Base-by-base conservation (phyloP, 2,329 filamentous ascomycete species). In the Fonsecaea pedrosoi region DNA sequence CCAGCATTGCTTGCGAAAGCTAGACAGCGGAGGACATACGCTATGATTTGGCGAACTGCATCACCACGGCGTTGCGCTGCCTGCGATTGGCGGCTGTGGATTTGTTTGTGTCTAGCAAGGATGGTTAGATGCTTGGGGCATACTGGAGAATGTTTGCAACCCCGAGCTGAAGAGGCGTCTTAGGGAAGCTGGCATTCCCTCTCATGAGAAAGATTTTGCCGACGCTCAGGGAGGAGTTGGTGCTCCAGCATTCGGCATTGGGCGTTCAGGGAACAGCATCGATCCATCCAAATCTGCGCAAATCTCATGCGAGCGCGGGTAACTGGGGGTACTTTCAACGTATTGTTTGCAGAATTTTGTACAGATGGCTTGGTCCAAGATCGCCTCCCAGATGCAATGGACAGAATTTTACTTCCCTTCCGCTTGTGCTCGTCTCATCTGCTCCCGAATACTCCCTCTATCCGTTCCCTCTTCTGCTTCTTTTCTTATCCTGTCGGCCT, bases 391-490 rank as follows among this genome's bases (percentile, higher is more conserved):
- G 18, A 50, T 50, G 21, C 45, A 50, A 7, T 30, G 21, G 45
- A n/a, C 53, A 35, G 54, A 38, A 35, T 32, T 9, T 57, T 32
- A 60, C 38, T 42, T 54, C 35, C 67, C 64, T 30, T 62, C 66
- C 4, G 38, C 61, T 64, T 80, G 77, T 66, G 74, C 80, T 62
- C 50, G 34, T 55, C 78, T 74, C 69, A 84, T 78, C 62, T 81
- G 78, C 64, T 81, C 78, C 68, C 78, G 78, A 66, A 79, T 77
- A 65, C 73, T 75, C 70, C 77, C 75, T 54, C 61, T 62, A 6
- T 66, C 34, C 10, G 60, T 45, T 34, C 77, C 75, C 70, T 82
- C 79, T 66, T 79, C 77, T 13, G 75, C 74, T 48, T 76, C 77
- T 45, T 71, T 74, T 45, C 79, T 75, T 38, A 78, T 73, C 69